Base-by-base conservation (phyloP, 805 yeast species). In the Zygoascus bituminiphila region DNA sequence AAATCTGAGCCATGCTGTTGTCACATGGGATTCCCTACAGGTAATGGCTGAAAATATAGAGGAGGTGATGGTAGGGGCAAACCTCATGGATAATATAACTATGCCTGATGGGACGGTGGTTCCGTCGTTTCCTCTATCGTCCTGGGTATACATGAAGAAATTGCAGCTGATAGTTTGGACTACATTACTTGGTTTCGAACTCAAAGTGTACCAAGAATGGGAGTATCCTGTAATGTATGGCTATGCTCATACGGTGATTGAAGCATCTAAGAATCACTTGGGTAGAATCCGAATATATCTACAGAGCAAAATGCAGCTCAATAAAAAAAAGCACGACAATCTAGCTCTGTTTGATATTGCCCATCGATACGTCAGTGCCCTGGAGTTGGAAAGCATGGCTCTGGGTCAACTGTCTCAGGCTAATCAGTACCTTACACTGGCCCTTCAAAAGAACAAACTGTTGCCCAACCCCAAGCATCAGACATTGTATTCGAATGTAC, bases 21-120 rank as follows among this genome's bases (percentile, higher is more conserved):
- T 74, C 42, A 54, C 74, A 2, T 86, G 91, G 84, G 97, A 91
- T 63, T 74, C 88, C 1, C 67, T 86, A 26, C 97, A 91, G 59
- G 93, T 84, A 8, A 74, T 74, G 37, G 73, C 84, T 46, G 95
- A 87, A 57, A 64, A 69, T 4, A 69, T 81, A 33, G 97, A 88
- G 60, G 54, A 72, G 14, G 70, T 68, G 5, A 48, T 76, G 6
- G 19, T 22, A 4, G 41, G 25, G 8, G n/a, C 48, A 15, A 48
- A 48, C 45, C 21, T 14, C 17, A 41, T 12, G n/a, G 33, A 23
- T 7, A 22, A 35, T 12, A 15, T 44, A 2, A 26, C 14, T 35
- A 52, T 56, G 38, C 44, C 60, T 26, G 45, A 53, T 12, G 55
- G 56, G 1, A 40, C 60, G 4, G 46, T 52, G 7, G 52, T 54